A percentile compares a stretch with the other conserved stretches of the same genome.
phyloP scores from a whole-genome alignment of 768 basidiomycete species.

The Baorangia bicolor region DNA sequence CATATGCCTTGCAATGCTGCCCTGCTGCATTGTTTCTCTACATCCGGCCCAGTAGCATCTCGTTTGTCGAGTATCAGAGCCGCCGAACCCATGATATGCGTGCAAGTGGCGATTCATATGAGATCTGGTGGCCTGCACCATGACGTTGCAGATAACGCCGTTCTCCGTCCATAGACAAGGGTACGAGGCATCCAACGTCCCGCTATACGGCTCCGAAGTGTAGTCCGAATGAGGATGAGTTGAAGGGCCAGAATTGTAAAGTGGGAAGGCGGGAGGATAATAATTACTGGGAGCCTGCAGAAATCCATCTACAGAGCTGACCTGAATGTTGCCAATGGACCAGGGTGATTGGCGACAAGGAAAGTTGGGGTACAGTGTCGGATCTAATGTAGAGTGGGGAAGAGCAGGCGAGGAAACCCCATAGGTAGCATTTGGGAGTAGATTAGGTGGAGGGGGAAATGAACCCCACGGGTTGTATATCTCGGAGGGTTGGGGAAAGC shows the following conservation, averaged over 20 bases:
- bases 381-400: background rate
- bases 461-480: slow-evolving; percentile 7
- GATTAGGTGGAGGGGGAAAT: background rate
- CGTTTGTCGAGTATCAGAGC: slow-evolving; percentile 20
- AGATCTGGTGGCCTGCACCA: slow-evolving; percentile 24
- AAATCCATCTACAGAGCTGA: background rate
- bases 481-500: background rate
- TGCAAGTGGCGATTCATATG: slow-evolving; percentile 29
- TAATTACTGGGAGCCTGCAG: background rate
- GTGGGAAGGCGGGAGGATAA: background rate
- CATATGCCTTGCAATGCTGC: slow-evolving; percentile 28
- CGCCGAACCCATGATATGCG: slow-evolving; percentile 20
- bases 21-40: slow-evolving; percentile 25
- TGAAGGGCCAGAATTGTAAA: background rate
- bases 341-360: background rate
- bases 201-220: slow-evolving; percentile 1
- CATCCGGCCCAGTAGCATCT: slow-evolving; percentile 24
- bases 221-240: background rate
- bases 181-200: slow-evolving; percentile 1
- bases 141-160: slow-evolving; percentile 10
- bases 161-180: slow-evolving; percentile 22
- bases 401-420: background rate
- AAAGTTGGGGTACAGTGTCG: background rate
- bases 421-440: background rate
- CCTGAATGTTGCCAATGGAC: background rate